These are phyloP conservation scores for Eucalyptus paniculata DNA, from an alignment of 345 rosid genomes.

Conservation along the genomic window DNA sequence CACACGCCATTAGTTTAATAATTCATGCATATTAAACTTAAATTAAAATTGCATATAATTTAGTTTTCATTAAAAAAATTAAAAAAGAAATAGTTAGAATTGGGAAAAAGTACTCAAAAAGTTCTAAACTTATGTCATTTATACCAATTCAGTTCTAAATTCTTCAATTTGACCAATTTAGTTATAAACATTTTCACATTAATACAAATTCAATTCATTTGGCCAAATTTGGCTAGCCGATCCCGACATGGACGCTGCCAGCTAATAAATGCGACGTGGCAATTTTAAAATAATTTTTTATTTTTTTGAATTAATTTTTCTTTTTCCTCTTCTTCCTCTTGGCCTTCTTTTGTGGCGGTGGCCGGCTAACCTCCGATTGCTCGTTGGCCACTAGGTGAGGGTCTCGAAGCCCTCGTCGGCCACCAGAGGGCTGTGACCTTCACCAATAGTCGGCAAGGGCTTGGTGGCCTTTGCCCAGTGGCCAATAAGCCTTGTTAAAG, in stretches of 20 bases:
- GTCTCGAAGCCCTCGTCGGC: accelerated
- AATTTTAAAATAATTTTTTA: no score
- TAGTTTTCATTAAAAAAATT: neutral
- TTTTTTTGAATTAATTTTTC: no score
- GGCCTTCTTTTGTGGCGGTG: accelerated
- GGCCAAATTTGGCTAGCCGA: accelerated
- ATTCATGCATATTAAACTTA: neutral
- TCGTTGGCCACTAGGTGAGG: no score
- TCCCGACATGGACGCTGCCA: accelerated
- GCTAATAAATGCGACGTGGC: accelerated
- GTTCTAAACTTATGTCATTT: no score
- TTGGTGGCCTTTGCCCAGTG: no score
- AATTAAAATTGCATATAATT: neutral
- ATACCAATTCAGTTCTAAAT: no score
- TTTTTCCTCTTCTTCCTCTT: no score
- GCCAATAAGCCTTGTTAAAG: accelerated
- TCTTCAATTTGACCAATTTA: accelerated
- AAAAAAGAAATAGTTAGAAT: no score
- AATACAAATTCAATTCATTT: no score
- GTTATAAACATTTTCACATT: no score
- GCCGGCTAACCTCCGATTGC: accelerated
- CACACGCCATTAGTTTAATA: neutral
- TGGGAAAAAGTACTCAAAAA: no score
- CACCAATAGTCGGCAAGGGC: no score
- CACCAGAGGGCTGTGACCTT: accelerated